These are phyloP conservation scores for Dipteronia dyeriana DNA, from an alignment of 345 rosid genomes.

Conservation along the genomic window DNA sequence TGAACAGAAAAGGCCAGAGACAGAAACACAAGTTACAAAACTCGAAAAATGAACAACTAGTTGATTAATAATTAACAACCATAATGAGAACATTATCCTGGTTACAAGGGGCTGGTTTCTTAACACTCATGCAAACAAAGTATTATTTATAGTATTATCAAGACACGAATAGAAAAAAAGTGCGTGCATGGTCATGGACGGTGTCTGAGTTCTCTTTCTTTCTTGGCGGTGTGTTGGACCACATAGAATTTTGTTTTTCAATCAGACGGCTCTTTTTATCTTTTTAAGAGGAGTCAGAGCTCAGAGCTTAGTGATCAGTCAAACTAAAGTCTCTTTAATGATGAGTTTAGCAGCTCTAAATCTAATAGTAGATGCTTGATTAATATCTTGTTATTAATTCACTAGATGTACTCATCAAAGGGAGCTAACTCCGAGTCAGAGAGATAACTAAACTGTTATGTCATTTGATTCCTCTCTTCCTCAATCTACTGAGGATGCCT, in stretches of 20 bases:
- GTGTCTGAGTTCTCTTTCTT: not conserved
- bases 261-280: slow-evolving; percentile 7
- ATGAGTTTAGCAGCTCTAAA: not conserved
- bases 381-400: not conserved
- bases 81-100: slow-evolving; percentile 32
- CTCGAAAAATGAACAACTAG: slow-evolving; percentile 24
- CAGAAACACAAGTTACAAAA: slow-evolving; percentile 34
- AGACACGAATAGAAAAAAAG: not conserved
- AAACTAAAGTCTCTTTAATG: not conserved
- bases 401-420: not conserved
- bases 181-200: slow-evolving; percentile 24
- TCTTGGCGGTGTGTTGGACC: slow-evolving; percentile 16
- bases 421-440: not conserved
- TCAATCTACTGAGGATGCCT: not conserved
- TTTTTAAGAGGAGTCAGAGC: not conserved
- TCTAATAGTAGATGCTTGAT: not conserved
- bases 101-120: slow-evolving; percentile 41
- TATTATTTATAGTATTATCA: not conserved
- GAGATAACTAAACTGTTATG: not conserved
- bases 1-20: not conserved
- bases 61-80: slow-evolving; percentile 14
- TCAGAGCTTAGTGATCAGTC: not conserved
- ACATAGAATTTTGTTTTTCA: not conserved
- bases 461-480: not conserved
- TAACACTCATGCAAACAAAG: slow-evolving; percentile 26